Percentiles rank a stretch among this genome's conserved stretches.
Conservation (phyloP, 148 eudicot species). For the Beta vulgaris region DNA sequence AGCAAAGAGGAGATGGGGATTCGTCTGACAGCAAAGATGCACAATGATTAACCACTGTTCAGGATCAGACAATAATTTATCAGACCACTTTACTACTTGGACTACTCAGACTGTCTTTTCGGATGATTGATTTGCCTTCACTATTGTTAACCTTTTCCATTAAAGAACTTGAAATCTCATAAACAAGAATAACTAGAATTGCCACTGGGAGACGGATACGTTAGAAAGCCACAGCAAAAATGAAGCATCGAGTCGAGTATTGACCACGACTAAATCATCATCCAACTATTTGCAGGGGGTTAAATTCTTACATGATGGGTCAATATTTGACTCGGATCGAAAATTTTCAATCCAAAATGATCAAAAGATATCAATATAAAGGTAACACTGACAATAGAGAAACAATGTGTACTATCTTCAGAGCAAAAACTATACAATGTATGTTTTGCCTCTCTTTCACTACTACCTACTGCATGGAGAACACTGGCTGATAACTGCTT, state of each 20-base stretch:
- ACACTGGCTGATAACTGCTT: background rate
- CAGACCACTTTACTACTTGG: too few species aligned
- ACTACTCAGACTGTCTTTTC: too few species aligned
- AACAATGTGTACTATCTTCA: background rate
- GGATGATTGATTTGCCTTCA: too few species aligned
- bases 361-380: background rate
- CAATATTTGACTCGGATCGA: background rate
- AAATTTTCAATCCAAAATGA: background rate
- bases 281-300: background rate
- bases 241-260: background rate
- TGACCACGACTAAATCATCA: background rate
- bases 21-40: too few species aligned
- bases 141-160: too few species aligned
- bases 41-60: too few species aligned
- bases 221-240: too few species aligned
- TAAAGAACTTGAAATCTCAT: background rate
- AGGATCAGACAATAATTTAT: too few species aligned
- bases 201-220: too few species aligned
- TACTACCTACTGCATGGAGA: slow-evolving; percentile 10
- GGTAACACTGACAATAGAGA: background rate
- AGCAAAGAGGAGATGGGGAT: too few species aligned
- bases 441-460: background rate
- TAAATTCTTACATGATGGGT: background rate
- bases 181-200: background rate
- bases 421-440: slow-evolving; percentile 22